Base-by-base conservation (phyloP, 2,329 filamentous ascomycete species). In the Monosporascus cannonballus region DNA sequence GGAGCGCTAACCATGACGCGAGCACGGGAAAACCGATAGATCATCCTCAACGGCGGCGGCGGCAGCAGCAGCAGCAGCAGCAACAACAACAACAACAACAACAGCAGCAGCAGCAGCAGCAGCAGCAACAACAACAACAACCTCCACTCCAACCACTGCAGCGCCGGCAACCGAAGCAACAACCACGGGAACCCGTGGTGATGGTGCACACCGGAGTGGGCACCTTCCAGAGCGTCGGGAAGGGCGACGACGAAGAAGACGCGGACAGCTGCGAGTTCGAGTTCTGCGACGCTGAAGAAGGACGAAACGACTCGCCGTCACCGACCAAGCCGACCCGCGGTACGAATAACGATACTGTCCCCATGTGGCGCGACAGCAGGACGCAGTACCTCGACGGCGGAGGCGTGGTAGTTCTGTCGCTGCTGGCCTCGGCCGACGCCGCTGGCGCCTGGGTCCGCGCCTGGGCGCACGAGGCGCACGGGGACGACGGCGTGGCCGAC, bases 391-490 rank as follows among this genome's bases (percentile, higher is more conserved):
- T 14, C 18, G 18, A 20, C 18, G 18, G 1, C 9, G n/a, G 11
- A 3, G 22, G 34, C 24, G 37, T 22, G 15, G 42, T 42, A 11
- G 22, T 42, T 6, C 14, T 50, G 18, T 14, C 25, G 25, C 48
- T 50, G 25, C 36, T 50, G 11, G 30, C 17, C 5, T 41, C 42
- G 24, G 20, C 24, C 24, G 9, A 27, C 18, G 41, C 27, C 17
- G 41, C 46, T 15, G 49, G 22, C 1, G 41, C 30, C 18, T 51
- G 49, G 49, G 49, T 51, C 18, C 49, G 49, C 27, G 25, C 49
- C n/a, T 51, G 49, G 49, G 39, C 39, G 17, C 22, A 38, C 18
- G 41, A 51, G 41, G 49, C 39, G n/a, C 17, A 41, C 17, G 25
- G 11, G 27, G 20, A 24, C 34, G 27, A 34, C 38, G 24, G 30